phyloP scores from a whole-genome alignment of 164 flowering plant genomes.

The Macadamia integrifolia region DNA sequence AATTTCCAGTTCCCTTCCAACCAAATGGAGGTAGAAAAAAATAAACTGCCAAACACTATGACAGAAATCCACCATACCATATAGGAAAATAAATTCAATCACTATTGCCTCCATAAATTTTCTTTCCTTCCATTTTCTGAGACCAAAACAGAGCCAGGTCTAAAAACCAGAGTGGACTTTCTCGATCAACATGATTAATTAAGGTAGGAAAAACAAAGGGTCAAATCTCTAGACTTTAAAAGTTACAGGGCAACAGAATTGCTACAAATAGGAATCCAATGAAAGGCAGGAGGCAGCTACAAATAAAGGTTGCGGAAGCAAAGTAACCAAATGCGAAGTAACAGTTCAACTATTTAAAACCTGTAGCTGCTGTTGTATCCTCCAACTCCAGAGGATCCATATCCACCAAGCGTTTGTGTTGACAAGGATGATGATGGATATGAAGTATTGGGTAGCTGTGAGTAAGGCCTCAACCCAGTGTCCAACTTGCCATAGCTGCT shows the following conservation, averaged over 20 bases:
- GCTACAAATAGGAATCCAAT: constrained; percentile 5
- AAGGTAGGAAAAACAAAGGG: not conserved
- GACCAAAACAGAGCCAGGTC: not conserved
- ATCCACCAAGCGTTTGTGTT: constrained; percentile 42
- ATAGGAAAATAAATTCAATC: not conserved
- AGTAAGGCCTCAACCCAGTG: constrained; percentile 43
- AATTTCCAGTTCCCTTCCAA: too few relatives aligned
- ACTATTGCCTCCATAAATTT: not conserved
- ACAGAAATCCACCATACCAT: not conserved
- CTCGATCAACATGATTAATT: not conserved
- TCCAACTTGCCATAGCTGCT: constrained; percentile 49
- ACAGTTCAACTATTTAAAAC: constrained; percentile 25
- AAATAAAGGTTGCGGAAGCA: not conserved
- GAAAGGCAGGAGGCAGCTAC: not conserved
- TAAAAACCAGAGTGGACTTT: not conserved
- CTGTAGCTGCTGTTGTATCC: constrained; percentile 50
- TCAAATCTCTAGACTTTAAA: constrained; percentile 16
- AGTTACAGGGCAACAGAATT: constrained; percentile 3
- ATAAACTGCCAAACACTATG: too few relatives aligned
- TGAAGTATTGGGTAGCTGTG: constrained; percentile 35
- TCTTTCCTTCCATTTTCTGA: not conserved
- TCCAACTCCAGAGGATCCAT: constrained; percentile 59
- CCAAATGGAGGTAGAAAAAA: too few relatives aligned
- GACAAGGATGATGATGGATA: constrained; percentile 50
- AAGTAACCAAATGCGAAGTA: not conserved